A percentile compares a stretch with the other conserved stretches of the same genome.
Evolutionary conservation across 1,139 yeast genomes (phyloP).

Genomic region (Meyerozyma carpophila): DNA sequence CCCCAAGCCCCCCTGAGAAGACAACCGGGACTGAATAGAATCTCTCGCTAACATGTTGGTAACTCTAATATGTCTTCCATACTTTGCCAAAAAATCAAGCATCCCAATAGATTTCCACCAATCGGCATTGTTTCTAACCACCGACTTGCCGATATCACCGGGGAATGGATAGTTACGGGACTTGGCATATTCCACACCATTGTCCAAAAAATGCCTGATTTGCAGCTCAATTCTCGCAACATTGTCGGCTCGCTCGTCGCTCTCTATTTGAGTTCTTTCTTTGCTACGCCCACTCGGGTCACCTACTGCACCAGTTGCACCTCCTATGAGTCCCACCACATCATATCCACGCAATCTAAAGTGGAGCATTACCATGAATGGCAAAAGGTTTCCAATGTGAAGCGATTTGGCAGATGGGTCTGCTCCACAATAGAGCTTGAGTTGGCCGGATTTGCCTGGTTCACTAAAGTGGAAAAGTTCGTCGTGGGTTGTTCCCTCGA

Average conservation of each 20-base stretch:
- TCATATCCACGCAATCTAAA: conserved; percentile 81
- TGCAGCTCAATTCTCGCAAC: conserved; percentile 57
- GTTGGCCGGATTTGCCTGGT: conserved; percentile 23
- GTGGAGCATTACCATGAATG: conserved; percentile 79
- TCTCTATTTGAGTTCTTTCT: conserved; percentile 60
- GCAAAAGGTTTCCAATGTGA: conserved; percentile 87
- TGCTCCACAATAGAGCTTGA: conserved; percentile 86
- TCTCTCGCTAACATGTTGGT: conserved; percentile 88
- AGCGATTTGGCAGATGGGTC: conserved; percentile 91
- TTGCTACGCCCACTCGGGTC: conserved; percentile 91
- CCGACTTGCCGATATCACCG: conserved; percentile 12
- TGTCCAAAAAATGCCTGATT: conserved; percentile 51
- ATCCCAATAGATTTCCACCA: conserved; percentile 86
- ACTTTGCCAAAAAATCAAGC: conserved; percentile 70
- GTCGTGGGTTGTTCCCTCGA: conserved; percentile 46
- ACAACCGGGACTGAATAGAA: conserved; percentile 71
- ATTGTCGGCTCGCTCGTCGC: conserved; percentile 50
- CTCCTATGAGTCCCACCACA: conserved; percentile 82
- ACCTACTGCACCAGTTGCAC: conserved; percentile 97
- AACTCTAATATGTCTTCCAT: conserved; percentile 77
- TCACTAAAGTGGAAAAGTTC: conserved; percentile 35
- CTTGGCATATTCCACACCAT: conserved; percentile 59
- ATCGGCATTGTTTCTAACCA: conserved; percentile 49
- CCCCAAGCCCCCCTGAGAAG: conserved; percentile 72
- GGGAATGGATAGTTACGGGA: conserved; percentile 45